Evolutionary conservation across 1,284 basidiomycete species (phyloP).

Genomic region (Ceratobasidium sp.): DNA sequence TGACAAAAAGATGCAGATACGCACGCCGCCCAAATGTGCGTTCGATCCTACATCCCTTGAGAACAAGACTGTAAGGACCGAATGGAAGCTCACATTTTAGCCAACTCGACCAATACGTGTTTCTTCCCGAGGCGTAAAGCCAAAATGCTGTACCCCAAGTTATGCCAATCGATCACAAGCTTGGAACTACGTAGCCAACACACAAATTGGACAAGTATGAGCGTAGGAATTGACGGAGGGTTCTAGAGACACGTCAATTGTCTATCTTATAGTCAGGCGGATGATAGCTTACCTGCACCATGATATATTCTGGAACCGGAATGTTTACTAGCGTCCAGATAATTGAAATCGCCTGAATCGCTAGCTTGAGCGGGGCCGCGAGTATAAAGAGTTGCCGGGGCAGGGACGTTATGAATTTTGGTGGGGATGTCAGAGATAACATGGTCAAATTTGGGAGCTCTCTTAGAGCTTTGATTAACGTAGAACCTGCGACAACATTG

Average conservation of each 20-base stretch:
- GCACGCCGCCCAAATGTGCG: constrained; percentile 76
- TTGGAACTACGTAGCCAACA: constrained; percentile 72
- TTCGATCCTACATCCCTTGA: constrained; percentile 71
- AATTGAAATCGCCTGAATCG: constrained; percentile 70
- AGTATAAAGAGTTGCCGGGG: constrained; percentile 70
- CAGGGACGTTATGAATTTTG: constrained; percentile 60
- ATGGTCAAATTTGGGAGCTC: constrained; percentile 33
- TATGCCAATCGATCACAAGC: constrained; percentile 99
- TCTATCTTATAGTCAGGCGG: constrained; percentile 2
- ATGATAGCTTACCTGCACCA: constrained; percentile 75
- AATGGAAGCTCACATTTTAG: constrained; percentile 64
- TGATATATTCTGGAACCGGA: constrained; percentile 79
- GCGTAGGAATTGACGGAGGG: constrained; percentile 94
- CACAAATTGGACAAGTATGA: constrained; percentile 82
- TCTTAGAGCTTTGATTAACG: constrained; percentile 26
- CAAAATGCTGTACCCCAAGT: constrained; percentile 93
- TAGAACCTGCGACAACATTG: constrained; percentile 5
- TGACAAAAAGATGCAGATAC: constrained; percentile 93
- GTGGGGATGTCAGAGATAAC: constrained; percentile 54
- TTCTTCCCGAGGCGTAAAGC: constrained; percentile 75
- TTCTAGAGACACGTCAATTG: constrained; percentile 63
- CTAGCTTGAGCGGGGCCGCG: constrained; percentile 80
- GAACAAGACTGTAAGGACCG: neutral
- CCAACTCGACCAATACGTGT: constrained; percentile 75
- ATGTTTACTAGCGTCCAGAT: constrained; percentile 67